Conservation (phyloP, 495 filamentous ascomycete genomes). For the Trichocladium uniseriatum region DNA sequence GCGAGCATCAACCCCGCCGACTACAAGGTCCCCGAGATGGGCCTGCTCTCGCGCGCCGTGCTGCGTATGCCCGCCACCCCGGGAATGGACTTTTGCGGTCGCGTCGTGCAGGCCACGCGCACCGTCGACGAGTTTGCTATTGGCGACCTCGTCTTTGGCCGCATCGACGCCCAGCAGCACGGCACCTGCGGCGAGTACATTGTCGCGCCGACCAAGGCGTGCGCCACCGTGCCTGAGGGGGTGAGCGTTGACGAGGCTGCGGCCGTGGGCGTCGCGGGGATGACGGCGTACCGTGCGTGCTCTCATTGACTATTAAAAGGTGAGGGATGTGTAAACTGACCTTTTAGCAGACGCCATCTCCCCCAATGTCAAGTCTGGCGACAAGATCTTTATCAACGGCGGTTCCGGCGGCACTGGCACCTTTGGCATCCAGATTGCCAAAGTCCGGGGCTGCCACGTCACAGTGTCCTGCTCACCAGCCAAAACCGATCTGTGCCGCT, state of each 20-base stretch:
- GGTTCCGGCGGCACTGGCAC: constrained; percentile 55
- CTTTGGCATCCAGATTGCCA: constrained; percentile 59
- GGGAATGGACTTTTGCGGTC: constrained; percentile 55
- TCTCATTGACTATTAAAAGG: background rate
- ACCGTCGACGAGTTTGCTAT: constrained; percentile 27
- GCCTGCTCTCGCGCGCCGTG: constrained; percentile 30
- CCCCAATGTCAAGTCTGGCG: constrained; percentile 44
- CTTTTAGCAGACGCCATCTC: constrained; percentile 34
- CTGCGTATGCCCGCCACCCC: constrained; percentile 44
- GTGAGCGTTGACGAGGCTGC: constrained; percentile 43
- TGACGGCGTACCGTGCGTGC: constrained; percentile 44
- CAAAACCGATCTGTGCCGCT: constrained; percentile 49
- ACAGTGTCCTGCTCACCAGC: constrained; percentile 49
- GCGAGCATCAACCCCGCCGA: constrained; percentile 59
- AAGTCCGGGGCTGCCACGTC: constrained; percentile 53
- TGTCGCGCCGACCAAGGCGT: constrained; percentile 21
- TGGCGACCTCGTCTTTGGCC: constrained; percentile 53
- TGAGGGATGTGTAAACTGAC: background rate
- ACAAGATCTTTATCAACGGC: constrained; percentile 59
- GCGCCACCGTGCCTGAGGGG: constrained; percentile 40
- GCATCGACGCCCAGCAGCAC: constrained; percentile 28
- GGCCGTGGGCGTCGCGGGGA: constrained; percentile 45
- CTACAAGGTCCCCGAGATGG: constrained; percentile 56
- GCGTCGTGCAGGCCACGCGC: constrained; percentile 38
- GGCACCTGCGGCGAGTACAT: constrained; percentile 51